Conservation (phyloP, 2,329 filamentous ascomycete genomes). For the Ophiostoma triangulosporum region DNA sequence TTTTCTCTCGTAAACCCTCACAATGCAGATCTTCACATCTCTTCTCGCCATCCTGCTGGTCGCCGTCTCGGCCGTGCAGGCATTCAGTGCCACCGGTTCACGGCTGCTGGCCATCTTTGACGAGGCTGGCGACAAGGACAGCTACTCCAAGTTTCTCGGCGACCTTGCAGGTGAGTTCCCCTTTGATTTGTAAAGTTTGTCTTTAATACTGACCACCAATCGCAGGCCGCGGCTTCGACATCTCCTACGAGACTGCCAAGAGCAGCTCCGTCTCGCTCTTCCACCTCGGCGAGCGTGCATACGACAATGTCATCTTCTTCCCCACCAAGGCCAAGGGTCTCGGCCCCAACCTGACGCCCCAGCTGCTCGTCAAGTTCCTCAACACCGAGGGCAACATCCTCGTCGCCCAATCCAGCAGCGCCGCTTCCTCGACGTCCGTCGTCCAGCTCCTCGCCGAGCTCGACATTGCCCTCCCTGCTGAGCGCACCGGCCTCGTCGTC, state of each 20-base stretch:
- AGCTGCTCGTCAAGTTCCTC: conserved; percentile 77
- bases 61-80: conserved; percentile 53
- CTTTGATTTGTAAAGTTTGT: no score
- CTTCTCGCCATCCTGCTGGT: conserved; percentile 56
- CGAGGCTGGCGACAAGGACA: conserved; percentile 63
- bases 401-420: conserved; percentile 62
- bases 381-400: conserved; percentile 85
- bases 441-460: conserved; percentile 72
- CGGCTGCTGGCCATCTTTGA: conserved; percentile 79
- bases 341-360: conserved; percentile 76
- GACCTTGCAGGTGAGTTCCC: conserved; percentile 53
- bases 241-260: conserved; percentile 75
- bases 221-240: conserved; percentile 66
- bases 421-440: conserved; percentile 57
- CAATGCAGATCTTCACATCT: conserved; percentile 52
- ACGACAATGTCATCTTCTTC: conserved; percentile 82
- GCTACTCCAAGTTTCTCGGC: conserved; percentile 69
- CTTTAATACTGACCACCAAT: conserved; percentile 3
- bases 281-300: conserved; percentile 71
- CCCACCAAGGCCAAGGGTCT: conserved; percentile 91
- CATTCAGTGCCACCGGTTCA: conserved; percentile 65
- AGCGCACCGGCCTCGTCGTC: conserved; percentile 73
- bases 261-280: conserved; percentile 66
- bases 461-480: conserved; percentile 74
- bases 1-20: background rate